Percentiles rank a stretch among this genome's conserved stretches.
phyloP scores from a whole-genome alignment of 2,329 filamentous ascomycete species.

The Paraphoma chrysanthemicola region DNA sequence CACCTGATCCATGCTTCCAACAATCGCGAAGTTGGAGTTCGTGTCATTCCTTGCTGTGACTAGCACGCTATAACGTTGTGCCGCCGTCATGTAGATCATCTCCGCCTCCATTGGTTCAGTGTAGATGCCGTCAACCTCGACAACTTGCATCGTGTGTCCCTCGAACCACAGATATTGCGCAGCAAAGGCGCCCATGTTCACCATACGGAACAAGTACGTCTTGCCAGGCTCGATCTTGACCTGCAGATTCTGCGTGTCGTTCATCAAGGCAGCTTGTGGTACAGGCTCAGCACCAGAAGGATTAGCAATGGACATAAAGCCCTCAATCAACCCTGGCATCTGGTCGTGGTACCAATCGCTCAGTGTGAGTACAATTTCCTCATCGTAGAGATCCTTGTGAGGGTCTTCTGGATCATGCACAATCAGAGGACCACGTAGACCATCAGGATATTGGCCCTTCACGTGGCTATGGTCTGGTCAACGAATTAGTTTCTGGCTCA shows the following conservation, averaged over 20 bases:
- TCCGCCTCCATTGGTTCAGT: constrained; percentile 66
- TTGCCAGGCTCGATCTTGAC: constrained; percentile 58
- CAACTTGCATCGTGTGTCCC: constrained; percentile 68
- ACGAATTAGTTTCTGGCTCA: no score
- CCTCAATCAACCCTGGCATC: constrained; percentile 52
- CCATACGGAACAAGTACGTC: constrained; percentile 70
- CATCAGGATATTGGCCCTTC: constrained; percentile 69
- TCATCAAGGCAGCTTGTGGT: constrained; percentile 70
- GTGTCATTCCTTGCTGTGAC: constrained; percentile 66
- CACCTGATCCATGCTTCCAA: constrained; percentile 57
- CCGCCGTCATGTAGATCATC: constrained; percentile 71
- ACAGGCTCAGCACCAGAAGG: constrained; percentile 70
- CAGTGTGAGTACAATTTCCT: constrained; percentile 71
- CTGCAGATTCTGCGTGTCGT: constrained; percentile 61
- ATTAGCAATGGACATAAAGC: constrained; percentile 58
- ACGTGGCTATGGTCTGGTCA: constrained; percentile 65
- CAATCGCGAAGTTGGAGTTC: constrained; percentile 66
- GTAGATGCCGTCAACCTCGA: constrained; percentile 74
- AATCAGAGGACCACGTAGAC: constrained; percentile 70
- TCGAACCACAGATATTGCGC: constrained; percentile 75
- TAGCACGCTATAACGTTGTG: constrained; percentile 74
- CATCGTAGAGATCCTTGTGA: constrained; percentile 61
- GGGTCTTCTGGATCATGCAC: constrained; percentile 65
- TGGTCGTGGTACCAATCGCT: constrained; percentile 76
- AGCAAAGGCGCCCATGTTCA: constrained; percentile 75